Evolutionary conservation across 2,329 filamentous ascomycete species (phyloP), one percentile per base, ranked within the genome.

Genomic region (Fusarium nelsonii): DNA sequence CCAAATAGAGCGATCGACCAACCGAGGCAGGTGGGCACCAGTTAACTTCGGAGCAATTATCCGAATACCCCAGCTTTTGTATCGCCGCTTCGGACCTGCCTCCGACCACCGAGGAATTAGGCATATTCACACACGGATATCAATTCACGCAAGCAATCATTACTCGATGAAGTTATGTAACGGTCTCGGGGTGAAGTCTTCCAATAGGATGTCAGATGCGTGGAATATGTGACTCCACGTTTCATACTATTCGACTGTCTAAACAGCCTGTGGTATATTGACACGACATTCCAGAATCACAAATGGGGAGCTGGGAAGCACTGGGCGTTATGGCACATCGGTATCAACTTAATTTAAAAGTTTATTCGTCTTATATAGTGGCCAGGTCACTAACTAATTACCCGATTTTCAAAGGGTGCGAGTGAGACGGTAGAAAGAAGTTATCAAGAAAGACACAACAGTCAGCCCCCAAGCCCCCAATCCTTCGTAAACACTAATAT

Each of bases 21-120:
- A 66, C 75, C 75, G 75, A 75, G 72, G 75, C 74, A 71, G 34
- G 49, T 51, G n/a, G n/a, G 16, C 9, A 30, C 23, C 8, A 9
- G n/a, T 15, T 11, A 40, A 36, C 49, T 44, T 58, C 66, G 66
- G 66, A 33, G 48, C 26, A 8, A 26, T 4, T 2, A 4, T 33
- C 66, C 66, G 66, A 55, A 49, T 6, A 9, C 48, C 33, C 54
- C 45, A 55, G 18, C 20, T 23, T 30, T 34, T 23, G 43, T 32
- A 43, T 51, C 11, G 28, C 52, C 30, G 30, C 43, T 48, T 70
- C 67, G 60, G 65, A 55, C 28, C 20, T 48, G 33, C 23, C 36
- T 55, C 50, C 54, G 57, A 55, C 34, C 11, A n/a, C 48, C 18
- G 34, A 46, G 23, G 34, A 28, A 18, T 28, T 15, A 37, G 33